Base-by-base conservation (phyloP, 2,329 filamentous ascomycete genomes). In the Hypoxylon sp. region DNA sequence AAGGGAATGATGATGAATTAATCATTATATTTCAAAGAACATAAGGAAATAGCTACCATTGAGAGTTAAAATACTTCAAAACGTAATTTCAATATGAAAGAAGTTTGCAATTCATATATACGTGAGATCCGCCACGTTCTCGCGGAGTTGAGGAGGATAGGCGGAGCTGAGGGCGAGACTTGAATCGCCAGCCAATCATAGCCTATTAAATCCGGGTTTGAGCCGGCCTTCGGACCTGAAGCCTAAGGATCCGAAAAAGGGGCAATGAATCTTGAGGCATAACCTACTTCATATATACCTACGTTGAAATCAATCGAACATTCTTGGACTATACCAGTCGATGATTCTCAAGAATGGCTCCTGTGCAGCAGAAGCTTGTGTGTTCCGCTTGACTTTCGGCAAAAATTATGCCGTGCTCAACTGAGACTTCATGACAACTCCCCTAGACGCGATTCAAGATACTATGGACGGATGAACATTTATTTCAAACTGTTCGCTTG, bases 391-490 rank as follows among this genome's bases (percentile, higher is more conserved):
- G 37, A 59, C 24, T 20, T 79, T 79, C 65, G 77, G 76, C 56
- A 55, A 68, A 8, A 68, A 76, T 66, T 80, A 78, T 64, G 78
- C 77, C 1, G 71, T 80, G 57, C 77, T 81, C 43, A 80, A 82
- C 64, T 72, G 81, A n/a, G 79, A 81, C 66, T 67, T 78, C 11
- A 80, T 79, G 72, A 71, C 74, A 22, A 70, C 70, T 46, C 73
- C 81, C 4, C 75, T 81, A 30, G 64, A 74, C 52, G 60, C 68
- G 11, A 63, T 80, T 48, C 70, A 74, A 41, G 62, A 73, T 28
- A 77, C 77, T 0, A 20, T 73, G 1, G 71, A 76, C 26, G 79
- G 79, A 28, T 24, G 71, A 30, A 34, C 65, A 2, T 76, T 78
- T 59, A 77, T 80, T 59, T 53, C 62, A 13, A 79, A 71, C 58